Conservation (phyloP, 805 yeast species). For the Candida tibetensis region DNA sequence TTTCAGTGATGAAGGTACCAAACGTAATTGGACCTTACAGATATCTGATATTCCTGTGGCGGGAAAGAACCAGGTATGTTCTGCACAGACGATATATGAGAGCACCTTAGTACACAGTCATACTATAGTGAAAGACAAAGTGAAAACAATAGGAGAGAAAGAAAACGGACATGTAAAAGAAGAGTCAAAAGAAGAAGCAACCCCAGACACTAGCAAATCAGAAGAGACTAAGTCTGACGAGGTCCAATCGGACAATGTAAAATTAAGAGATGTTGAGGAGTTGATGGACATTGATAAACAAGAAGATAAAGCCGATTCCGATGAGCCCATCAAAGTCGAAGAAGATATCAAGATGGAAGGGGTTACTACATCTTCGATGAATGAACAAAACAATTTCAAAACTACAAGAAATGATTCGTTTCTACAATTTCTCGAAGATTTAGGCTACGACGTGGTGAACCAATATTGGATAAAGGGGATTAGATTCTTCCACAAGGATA, state of each 20-base stretch:
- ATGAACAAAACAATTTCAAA: background rate
- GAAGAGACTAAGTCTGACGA: background rate
- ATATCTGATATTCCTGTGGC: constrained; percentile 74
- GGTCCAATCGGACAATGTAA: background rate
- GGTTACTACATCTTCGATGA: background rate
- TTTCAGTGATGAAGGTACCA: constrained; percentile 20
- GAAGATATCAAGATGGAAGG: background rate
- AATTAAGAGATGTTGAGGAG: constrained; percentile 2
- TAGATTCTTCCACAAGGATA: constrained; percentile 58
- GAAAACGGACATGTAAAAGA: background rate
- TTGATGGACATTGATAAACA: background rate
- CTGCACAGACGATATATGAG: constrained; percentile 65
- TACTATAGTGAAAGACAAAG: constrained; percentile 23
- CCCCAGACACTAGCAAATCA: constrained; percentile 1
- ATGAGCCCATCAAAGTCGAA: background rate
- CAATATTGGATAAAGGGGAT: constrained; percentile 63
- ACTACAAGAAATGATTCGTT: constrained; percentile 31
- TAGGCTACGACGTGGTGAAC: constrained; percentile 68
- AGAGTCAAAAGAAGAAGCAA: constrained; percentile 1
- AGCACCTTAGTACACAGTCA: constrained; percentile 52
- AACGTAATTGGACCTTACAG: constrained; percentile 57
- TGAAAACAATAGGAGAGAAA: constrained; percentile 2
- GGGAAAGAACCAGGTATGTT: constrained; percentile 58
- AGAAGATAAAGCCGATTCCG: background rate
- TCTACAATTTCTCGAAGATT: constrained; percentile 47